Evolutionary conservation across 1,284 basidiomycete genomes (phyloP).

Genomic region (Malassezia caprae): DNA sequence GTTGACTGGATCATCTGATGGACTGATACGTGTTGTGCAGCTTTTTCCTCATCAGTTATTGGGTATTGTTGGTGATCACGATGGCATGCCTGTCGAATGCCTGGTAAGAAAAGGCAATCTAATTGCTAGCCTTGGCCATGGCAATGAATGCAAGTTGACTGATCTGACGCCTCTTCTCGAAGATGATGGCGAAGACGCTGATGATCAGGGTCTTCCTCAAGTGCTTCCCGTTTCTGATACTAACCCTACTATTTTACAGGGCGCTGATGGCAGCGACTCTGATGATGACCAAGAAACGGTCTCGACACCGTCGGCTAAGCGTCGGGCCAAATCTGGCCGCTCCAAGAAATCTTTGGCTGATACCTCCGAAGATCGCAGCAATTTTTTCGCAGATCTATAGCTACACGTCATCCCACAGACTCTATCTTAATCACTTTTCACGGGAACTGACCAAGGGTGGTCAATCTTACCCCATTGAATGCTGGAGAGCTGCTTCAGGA

Average conservation of each 20-base stretch:
- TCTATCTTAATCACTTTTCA: constrained; percentile 1
- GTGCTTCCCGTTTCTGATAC: background rate
- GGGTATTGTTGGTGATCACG: constrained; percentile 80
- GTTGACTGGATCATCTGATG: constrained; percentile 85
- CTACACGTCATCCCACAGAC: background rate
- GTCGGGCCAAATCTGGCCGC: background rate
- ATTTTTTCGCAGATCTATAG: constrained; percentile 17
- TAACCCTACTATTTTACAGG: background rate
- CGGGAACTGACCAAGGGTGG: constrained; percentile 63
- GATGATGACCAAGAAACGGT: background rate
- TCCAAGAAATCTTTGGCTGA: background rate
- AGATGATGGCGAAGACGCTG: constrained; percentile 24
- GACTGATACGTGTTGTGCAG: constrained; percentile 76
- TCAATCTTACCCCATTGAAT: constrained; percentile 77
- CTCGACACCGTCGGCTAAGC: background rate
- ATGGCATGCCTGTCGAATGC: constrained; percentile 71
- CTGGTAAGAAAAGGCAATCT: constrained; percentile 63
- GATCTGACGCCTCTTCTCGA: constrained; percentile 62
- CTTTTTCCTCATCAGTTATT: constrained; percentile 79
- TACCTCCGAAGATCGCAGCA: background rate
- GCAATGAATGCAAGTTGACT: constrained; percentile 72
- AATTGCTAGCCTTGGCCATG: constrained; percentile 88
- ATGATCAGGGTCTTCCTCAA: constrained; percentile 3
- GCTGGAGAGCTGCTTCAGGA: constrained; percentile 75
- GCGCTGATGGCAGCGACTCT: constrained; percentile 6